Base-by-base conservation (phyloP, 805 yeast genomes). In the Peterozyma xylosa region DNA sequence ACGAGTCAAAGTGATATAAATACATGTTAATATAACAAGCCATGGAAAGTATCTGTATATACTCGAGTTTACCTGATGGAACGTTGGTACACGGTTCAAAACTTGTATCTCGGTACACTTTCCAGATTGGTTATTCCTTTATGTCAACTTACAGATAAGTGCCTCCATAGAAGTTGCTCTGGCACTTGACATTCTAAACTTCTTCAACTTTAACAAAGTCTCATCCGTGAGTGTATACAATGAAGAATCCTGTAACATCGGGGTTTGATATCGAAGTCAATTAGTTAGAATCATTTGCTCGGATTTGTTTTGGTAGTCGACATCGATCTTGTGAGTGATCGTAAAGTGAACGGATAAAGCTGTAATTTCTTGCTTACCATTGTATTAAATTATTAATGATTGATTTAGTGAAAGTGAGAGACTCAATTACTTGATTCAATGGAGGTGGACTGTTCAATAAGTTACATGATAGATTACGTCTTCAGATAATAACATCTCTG, bases 111-210 rank as follows among this genome's bases (percentile, higher is more conserved):
- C 27, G 27, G 27, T 21, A 21, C 27, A 21, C 7, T 21, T 21
- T 7, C 27, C 27, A 5, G 7, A 5, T 5, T 21, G 27, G 7
- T 21, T 21, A 21, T 7, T 39, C 34, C 13, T 15, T 42, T 5
- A 32, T 30, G 11, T 36, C 36, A 45, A 67, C 78, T 43, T 62
- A 71, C 77, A 80, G 17, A 83, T 68, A 42, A 80, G 62, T 1
- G 87, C 86, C 61, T 83, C 80, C 55, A 83, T 67, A 2, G 63
- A 56, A 30, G 71, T 70, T 5, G 82, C 71, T 57, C 95, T 70
- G 11, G 87, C 80, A 48, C 88, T 82, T 13, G 79, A 67, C 48
- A 82, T 76, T 45, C 95, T 75, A 60, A 88, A 88, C 63, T 83
- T 86, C 50, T 77, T 78, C 35, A 87, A 73, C 13, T 60, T 68